Base-by-base conservation (phyloP, 2,329 filamentous ascomycete genomes). In the Calonectria crousiana region DNA sequence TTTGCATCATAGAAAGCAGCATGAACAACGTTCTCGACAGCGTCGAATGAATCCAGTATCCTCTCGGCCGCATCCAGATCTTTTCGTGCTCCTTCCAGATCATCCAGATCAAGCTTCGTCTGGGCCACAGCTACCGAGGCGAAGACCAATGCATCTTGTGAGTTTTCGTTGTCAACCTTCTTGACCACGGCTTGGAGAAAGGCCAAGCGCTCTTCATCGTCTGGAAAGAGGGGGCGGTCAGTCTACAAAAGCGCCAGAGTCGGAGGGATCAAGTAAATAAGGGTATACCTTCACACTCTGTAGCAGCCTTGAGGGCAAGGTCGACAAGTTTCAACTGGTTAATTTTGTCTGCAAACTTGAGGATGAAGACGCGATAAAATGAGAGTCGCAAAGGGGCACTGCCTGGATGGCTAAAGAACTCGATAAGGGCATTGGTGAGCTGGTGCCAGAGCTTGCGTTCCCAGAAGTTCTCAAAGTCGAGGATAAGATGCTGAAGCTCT, bases 391-490 rank as follows among this genome's bases (percentile, higher is more conserved):
- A 95, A 73, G 92, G 89, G 71, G 92, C 93, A 86, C 96, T 98
- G 83, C 93, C 92, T 56, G 94, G 90, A 80, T 95, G 88, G 82
- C 93, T 93, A 88, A 98, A 99, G 90, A 96, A 98, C 79, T 94
- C 91, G 80, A 98, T 89, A 71, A 99, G 91, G 68, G 93, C 90
- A 83, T 98, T 94, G 44, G 97, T 99, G 79, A 99, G 93, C 87
- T 99, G 96, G 88, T 99, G 97, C 97, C 97, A 99, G 87, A 99
- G 91, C 88, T 98, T 98, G 82, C 96, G 93, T 89, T 99, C 97
- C 97, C 97, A 99, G 83, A 93, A 95, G 84, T 98, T 95, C 89
- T 99, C 97, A 79, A 99, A 98, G 81, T 93, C 92, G 81, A 99
- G 91, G 85, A 98, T 95, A 82, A 95, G 92, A 82, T 93, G 91